phyloP scores from a whole-genome alignment of 2,329 filamentous ascomycete species.

The Aurifilum marmelostoma region DNA sequence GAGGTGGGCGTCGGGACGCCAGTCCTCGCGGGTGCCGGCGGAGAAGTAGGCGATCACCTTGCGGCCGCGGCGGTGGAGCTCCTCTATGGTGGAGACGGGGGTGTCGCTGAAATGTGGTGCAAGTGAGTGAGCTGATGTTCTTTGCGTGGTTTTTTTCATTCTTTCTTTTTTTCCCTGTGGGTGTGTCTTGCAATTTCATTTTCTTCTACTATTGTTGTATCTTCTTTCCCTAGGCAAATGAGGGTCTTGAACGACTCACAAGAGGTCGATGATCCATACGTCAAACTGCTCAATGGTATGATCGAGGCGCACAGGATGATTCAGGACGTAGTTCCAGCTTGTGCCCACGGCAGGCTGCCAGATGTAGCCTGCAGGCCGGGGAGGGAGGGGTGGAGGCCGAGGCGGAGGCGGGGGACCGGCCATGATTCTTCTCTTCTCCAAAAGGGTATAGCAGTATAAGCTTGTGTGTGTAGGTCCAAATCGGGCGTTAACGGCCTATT shows the following conservation, averaged over 20 bases:
- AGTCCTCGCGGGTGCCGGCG: conserved; percentile 61
- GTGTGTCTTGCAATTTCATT: not conserved
- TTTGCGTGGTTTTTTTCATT: not conserved
- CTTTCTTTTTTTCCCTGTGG: not conserved
- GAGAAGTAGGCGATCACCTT: conserved; percentile 67
- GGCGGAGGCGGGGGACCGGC: not conserved
- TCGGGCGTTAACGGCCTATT: not conserved
- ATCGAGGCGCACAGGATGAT: conserved; percentile 24
- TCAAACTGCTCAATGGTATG: conserved; percentile 20
- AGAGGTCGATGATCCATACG: conserved; percentile 29
- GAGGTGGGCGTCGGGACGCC: conserved; percentile 50
- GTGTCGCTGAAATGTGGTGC: conserved; percentile 17
- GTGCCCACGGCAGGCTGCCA: conserved; percentile 24
- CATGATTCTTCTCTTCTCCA: not conserved
- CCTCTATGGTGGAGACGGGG: conserved; percentile 40
- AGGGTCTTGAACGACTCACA: too few relatives aligned
- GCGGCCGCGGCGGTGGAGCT: conserved; percentile 50
- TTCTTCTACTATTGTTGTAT: too few relatives aligned
- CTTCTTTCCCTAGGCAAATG: too few relatives aligned
- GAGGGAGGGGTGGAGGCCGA: conserved; percentile 25
- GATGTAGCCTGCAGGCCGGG: conserved; percentile 23
- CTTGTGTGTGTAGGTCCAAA: too few relatives aligned
- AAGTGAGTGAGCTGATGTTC: not conserved
- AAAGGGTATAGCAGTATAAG: too few relatives aligned
- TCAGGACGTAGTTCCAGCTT: conserved; percentile 29